Evolutionary conservation across 202 grass and related monocot genomes (phyloP), one percentile per base, ranked within the genome.

Genomic region (Eragrostis tef): DNA sequence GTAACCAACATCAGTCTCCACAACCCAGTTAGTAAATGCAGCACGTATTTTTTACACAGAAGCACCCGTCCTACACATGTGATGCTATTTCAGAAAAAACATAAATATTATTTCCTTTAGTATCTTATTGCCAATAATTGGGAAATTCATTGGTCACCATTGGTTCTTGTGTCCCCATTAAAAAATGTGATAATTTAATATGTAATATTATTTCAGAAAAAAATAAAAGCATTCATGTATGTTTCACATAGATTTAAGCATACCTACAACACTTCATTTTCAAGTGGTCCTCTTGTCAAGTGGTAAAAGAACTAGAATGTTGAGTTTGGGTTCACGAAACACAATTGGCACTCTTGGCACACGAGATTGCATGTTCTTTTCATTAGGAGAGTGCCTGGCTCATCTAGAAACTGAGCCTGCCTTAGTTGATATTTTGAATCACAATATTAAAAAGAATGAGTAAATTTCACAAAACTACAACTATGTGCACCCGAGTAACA

Each of bases 31-130:
- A 12, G 21, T 21, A 16, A 24, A 6, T 58, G 17, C 29, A 42
- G 26, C 24, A 59, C 49, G 26, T 67, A 75, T 83, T 83, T n/a
- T 73, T 54, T 65, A 74, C 15, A 2, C 14, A 21, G 17, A 47
- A 67, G 53, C 15, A 67, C 57, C 31, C 13, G 10, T 27, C 57
- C 41, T 76, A 67, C 31, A 9, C 26, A 39, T 39, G 34, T 39
- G 34, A 5, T 39, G 6, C 6, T 39, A 39, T 39, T 39, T 39
- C 34, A 39, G 34, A 4, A 39, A 39, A 39, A 39, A 39, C 34
- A 39, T 39, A 39, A 3, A 5, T 39, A 39, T 39, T 39, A 39
- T 39, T 4, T 39, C 34, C 34, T 39, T 39, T 39, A 39, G 34
- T 39, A 6, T 39, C 34, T 39, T 39, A 39, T 39, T 39, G 34